These are phyloP conservation scores for Kewa caespitosa DNA, from an alignment of 179 eudicot genomes.

Conservation along the genomic window DNA sequence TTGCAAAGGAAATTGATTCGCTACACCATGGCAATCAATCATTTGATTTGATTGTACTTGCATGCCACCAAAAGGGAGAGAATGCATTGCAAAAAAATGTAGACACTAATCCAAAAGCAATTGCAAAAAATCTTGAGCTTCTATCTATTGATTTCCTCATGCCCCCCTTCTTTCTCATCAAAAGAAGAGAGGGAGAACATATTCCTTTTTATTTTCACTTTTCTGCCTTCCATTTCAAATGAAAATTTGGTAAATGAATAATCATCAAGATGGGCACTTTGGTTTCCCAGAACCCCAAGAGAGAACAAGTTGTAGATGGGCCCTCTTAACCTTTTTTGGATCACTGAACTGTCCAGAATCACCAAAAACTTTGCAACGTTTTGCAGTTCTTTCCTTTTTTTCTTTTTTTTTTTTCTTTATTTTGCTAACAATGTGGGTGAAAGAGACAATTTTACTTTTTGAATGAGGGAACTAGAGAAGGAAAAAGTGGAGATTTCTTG, in stretches of 20 bases:
- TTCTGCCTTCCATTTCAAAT: too few relatives aligned
- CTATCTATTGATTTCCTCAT: slow-evolving; percentile 1
- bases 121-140: slow-evolving; percentile 22
- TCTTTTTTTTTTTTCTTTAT: not conserved
- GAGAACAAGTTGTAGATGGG: slow-evolving; percentile 15
- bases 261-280: slow-evolving; percentile 7
- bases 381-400: not conserved
- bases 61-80: not conserved
- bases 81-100: too few relatives aligned
- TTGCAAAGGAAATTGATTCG: slow-evolving; percentile 21
- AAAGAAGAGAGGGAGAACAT: slow-evolving; percentile 26
- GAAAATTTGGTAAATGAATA: not conserved
- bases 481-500: slow-evolving; percentile 10
- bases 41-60: slow-evolving; percentile 28
- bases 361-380: slow-evolving; percentile 6
- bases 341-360: slow-evolving; percentile 23
- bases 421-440: slow-evolving; percentile 26
- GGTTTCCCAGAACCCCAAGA: slow-evolving; percentile 9
- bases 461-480: slow-evolving; percentile 16
- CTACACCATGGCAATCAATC: slow-evolving; percentile 17
- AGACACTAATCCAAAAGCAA: not conserved
- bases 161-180: slow-evolving; percentile 20
- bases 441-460: slow-evolving; percentile 37
- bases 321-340: slow-evolving; percentile 23
- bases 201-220: slow-evolving; percentile 4